These are phyloP conservation scores for Blastobotrys proliferans DNA, from an alignment of 1,139 yeast genomes.

Conservation along the genomic window DNA sequence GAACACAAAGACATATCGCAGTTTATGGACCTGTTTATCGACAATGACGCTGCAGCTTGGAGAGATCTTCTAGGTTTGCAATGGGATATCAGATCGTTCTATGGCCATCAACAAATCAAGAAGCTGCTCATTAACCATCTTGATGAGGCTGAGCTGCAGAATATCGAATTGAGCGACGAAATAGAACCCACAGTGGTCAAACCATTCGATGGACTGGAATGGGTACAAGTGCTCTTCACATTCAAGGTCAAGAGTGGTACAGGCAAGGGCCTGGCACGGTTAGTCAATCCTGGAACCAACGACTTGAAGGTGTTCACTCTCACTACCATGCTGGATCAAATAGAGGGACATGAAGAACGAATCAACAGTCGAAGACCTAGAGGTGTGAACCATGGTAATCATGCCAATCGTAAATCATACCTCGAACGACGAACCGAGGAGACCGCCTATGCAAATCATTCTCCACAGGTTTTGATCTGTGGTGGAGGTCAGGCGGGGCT, in stretches of 20 bases:
- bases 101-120: conserved; percentile 2
- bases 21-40: conserved; percentile 18
- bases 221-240: conserved; percentile 33
- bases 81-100: conserved; percentile 12
- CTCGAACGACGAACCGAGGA: conserved; percentile 10
- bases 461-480: conserved; percentile 39
- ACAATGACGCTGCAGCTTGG: conserved; percentile 20
- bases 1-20: conserved; percentile 13
- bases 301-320: conserved; percentile 35
- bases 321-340: conserved; percentile 38
- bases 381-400: conserved; percentile 40
- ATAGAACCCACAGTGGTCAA: conserved; percentile 3
- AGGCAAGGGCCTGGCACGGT: conserved; percentile 37
- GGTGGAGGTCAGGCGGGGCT: conserved; percentile 48
- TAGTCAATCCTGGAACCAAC: conserved; percentile 30
- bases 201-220: conserved; percentile 11
- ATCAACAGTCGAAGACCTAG: conserved; percentile 34
- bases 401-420: conserved; percentile 34
- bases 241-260: conserved; percentile 35
- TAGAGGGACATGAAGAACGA: conserved; percentile 36
- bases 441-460: conserved; percentile 22
- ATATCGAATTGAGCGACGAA: conserved; percentile 3
- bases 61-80: conserved; percentile 23
- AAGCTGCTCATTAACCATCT: conserved; percentile 2
- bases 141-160: background rate